A percentile compares a stretch with the other conserved stretches of the same genome.
Evolutionary conservation across 2,329 filamentous ascomycete genomes (phyloP).

Genomic region (Ophiostoma pallidulum): DNA sequence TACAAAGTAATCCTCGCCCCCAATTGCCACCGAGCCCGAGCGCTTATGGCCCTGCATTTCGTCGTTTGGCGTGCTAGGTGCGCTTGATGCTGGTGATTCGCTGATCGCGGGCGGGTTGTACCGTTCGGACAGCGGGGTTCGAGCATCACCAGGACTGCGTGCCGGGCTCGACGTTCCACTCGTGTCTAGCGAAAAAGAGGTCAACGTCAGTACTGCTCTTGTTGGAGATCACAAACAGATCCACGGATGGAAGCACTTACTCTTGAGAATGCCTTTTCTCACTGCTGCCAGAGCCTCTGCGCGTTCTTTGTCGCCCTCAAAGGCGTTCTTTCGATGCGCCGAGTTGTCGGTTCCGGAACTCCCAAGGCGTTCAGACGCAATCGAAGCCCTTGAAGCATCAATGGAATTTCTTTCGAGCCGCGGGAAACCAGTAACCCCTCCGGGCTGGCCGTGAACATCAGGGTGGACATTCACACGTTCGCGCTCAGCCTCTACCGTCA

Average conservation of each 20-base stretch:
- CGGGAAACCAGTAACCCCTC: constrained; percentile 71
- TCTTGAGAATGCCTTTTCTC: constrained; percentile 91
- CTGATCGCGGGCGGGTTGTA: constrained; percentile 53
- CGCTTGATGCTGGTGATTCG: constrained; percentile 76
- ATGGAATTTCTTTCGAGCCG: constrained; percentile 75
- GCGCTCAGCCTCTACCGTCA: constrained; percentile 88
- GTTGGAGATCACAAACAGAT: too few species aligned
- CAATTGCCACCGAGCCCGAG: constrained; percentile 61
- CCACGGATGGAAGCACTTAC: constrained; percentile 37
- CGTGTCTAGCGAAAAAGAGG: constrained; percentile 33
- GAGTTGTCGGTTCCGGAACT: constrained; percentile 53
- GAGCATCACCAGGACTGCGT: constrained; percentile 49
- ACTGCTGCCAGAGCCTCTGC: constrained; percentile 87
- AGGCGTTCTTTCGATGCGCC: constrained; percentile 70
- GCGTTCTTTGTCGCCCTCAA: constrained; percentile 81
- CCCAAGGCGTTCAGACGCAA: constrained; percentile 40
- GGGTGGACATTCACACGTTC: constrained; percentile 71
- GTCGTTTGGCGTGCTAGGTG: constrained; percentile 79
- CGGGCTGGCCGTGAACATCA: constrained; percentile 55
- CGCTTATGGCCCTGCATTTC: constrained; percentile 59
- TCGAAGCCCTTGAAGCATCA: constrained; percentile 48
- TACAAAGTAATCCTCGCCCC: constrained; percentile 84
- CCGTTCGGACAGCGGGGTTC: constrained; percentile 44
- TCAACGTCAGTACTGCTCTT: not conserved
- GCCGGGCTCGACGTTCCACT: constrained; percentile 61